Conservation (phyloP, 208 protist species). For the Crithidia mellificae region DNA sequence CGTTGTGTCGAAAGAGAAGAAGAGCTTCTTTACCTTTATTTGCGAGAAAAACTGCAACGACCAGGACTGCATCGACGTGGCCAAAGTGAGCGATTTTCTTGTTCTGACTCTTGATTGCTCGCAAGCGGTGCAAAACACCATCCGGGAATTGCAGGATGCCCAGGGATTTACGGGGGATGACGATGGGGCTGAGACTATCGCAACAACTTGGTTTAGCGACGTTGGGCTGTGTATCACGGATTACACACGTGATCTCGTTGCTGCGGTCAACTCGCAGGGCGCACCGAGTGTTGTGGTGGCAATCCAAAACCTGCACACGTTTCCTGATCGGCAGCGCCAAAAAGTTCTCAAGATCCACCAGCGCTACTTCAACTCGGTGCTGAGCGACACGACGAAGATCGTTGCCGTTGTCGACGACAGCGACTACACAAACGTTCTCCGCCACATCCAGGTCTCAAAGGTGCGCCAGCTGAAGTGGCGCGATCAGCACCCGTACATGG, state of each 20-base stretch:
- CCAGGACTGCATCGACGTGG: constrained; percentile 81
- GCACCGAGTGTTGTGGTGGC: constrained; percentile 69
- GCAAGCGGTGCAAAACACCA: constrained; percentile 80
- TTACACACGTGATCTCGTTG: constrained; percentile 79
- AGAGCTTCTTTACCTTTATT: constrained; percentile 76
- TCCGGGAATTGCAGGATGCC: constrained; percentile 61
- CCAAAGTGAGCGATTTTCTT: constrained; percentile 84
- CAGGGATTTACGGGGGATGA: constrained; percentile 25
- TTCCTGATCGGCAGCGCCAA: constrained; percentile 65
- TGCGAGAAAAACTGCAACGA: constrained; percentile 81
- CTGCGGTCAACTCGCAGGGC: constrained; percentile 77
- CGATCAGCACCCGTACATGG: constrained; percentile 85
- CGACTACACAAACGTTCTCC: constrained; percentile 52
- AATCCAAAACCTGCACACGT: constrained; percentile 82
- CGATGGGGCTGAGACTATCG: constrained; percentile 51
- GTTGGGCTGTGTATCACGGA: constrained; percentile 87
- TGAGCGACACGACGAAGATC: constrained; percentile 76
- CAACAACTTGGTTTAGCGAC: constrained; percentile 85
- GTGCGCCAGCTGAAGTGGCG: constrained; percentile 75
- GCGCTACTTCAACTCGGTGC: constrained; percentile 83
- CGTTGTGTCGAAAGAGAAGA: constrained; percentile 62
- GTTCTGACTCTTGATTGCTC: constrained; percentile 80
- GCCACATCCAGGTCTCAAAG: constrained; percentile 76
- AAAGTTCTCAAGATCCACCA: constrained; percentile 85
- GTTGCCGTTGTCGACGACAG: constrained; percentile 45